Percentiles rank a stretch among this genome's conserved stretches.
Evolutionary conservation across 768 basidiomycete species (phyloP).

Genomic region (Amanita jacksonii): DNA sequence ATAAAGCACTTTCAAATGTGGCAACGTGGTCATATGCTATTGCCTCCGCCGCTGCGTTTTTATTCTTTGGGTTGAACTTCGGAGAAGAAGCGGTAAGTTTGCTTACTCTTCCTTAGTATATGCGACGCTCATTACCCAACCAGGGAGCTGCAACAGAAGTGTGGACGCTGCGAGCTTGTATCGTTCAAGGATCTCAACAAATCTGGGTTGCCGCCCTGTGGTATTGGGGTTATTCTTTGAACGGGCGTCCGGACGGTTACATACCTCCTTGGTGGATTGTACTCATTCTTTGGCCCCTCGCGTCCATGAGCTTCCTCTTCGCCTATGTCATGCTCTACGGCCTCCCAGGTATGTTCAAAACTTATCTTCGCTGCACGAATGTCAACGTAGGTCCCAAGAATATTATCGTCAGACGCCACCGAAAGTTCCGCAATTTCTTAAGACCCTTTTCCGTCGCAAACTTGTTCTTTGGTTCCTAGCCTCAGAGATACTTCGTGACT

Average conservation of each 20-base stretch:
- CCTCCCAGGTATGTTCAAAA: conserved; percentile 54
- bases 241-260: conserved; percentile 38
- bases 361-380: not conserved
- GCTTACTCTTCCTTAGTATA: conserved; percentile 5
- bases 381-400: conserved; percentile 33
- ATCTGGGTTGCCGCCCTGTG: conserved; percentile 93
- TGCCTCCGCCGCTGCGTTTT: conserved; percentile 88
- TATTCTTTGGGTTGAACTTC: conserved; percentile 93
- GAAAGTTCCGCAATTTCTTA: conserved; percentile 88
- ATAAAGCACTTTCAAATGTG: conserved; percentile 57
- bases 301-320: conserved; percentile 66
- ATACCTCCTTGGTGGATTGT: conserved; percentile 81
- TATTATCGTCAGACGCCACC: conserved; percentile 91
- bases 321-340: conserved; percentile 80
- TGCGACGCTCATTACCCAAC: not conserved
- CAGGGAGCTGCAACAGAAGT: conserved; percentile 92
- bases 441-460: conserved; percentile 82
- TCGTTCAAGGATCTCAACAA: conserved; percentile 93
- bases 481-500: conserved; percentile 86
- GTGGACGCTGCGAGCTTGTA: conserved; percentile 84
- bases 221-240: conserved; percentile 89
- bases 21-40: conserved; percentile 91
- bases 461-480: conserved; percentile 93
- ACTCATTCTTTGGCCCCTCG: conserved; percentile 72
- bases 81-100: conserved; percentile 83